Evolutionary conservation across 164 flowering plant genomes (phyloP), one percentile per base, ranked within the genome.

Genomic region (Amborella trichopoda): DNA sequence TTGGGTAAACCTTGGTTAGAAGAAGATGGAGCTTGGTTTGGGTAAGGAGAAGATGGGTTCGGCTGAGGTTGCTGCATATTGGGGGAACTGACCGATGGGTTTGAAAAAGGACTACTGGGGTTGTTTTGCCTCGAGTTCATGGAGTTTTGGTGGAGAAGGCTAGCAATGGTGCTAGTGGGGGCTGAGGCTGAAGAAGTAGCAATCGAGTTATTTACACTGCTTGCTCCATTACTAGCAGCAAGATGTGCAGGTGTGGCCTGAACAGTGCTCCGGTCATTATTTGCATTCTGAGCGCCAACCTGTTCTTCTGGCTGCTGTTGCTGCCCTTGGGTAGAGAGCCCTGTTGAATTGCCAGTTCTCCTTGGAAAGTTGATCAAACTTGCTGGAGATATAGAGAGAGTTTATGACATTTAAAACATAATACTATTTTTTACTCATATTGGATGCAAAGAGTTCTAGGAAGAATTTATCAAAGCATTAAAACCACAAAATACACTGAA

Each of bases 311-410:
- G 48, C 41, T 38, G 41, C 16, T 38, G 21, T 49, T 69, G 82
- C 52, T 69, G 88, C 46, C 60, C 54, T 49, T 73, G 83, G 39
- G 63, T 59, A 38, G 66, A 77, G 48, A 70, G 59, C 23, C 68
- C 80, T 41, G 89, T 59, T 56, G 78, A 46, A 23, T 65, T 11
- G 44, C 53, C 50, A 40, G 76, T 67, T 47, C 91, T 77, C 41
- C 93, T 61, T 36, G 99, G 94, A 55, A 77, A 93, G 59, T 87
- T 84, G 42, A 80, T 74, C 69, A 93, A 77, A 64, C 99, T 87
- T 63, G 83, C 99, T 93, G 77, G 60, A 44, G 13, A 46, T 21
- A 41, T 53, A 46, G 20, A 49, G 50, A 55, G 23, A 23, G n/a
- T 14, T 3, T 1, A 39, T 30, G 9, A 30, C 13, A 30, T 30